Base-by-base conservation (phyloP, 2,329 filamentous ascomycete genomes). In the Botrytis byssoidea region DNA sequence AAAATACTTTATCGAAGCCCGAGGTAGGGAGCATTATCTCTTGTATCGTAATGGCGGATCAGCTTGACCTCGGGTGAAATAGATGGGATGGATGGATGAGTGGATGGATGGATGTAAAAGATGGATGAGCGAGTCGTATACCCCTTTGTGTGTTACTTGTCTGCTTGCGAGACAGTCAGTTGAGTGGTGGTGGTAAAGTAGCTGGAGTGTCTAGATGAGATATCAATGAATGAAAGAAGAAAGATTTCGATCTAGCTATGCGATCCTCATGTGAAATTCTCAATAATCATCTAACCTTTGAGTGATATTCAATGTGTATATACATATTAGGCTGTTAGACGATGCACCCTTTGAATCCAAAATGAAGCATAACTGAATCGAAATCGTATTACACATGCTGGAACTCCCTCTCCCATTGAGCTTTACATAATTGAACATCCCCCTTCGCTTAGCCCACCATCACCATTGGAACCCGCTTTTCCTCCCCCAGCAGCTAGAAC, bases 401-500 rank as follows among this genome's bases (percentile, higher is more conserved):
- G 10, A 46, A 8, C 40, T 42, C n/a, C 14, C 32, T 25, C 29
- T 25, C 51, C 1, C n/a, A 29, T 29, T 10, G 32, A 14, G n/a
- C n/a, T 10, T 68, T 63, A 73, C 72, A 70, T 70, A 57, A 70
- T 29, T 37, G n/a, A 16, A 64, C 72, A 73, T 18, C 65, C 67
- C 20, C 66, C 72, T 7, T 70, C 72, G 22, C 72, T 73, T 29
- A 70, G 29, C 22, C 72, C 72, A 16, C 66, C 57, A 57, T 40
- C 29, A 68, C 71, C 44, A 46, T 51, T 20, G 14, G 22, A 35
- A 7, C 59, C 46, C 32, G 14, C 40, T 40, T 60, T 72, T 29
- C 63, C 70, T 68, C 70, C 70, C 16, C 70, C 63, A 20, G 65
- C 70, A 40, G 70, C 70, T 16, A 72, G n/a, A 14, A 73, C 72